These are phyloP conservation scores for Lathyrus sativus DNA, from an alignment of 306 rosid species.

Conservation along the genomic window DNA sequence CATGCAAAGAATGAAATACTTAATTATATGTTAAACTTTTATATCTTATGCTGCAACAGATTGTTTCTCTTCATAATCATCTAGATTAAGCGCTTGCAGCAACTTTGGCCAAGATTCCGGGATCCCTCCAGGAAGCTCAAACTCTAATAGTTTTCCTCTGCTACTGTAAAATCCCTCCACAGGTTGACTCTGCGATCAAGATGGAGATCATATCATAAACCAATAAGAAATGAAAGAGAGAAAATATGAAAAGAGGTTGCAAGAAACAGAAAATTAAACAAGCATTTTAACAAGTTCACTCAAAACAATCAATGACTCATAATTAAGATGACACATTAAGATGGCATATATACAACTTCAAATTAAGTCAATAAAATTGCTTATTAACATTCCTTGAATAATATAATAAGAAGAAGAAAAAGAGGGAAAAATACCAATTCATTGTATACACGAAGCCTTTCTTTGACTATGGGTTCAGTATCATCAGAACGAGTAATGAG, in stretches of 20 bases:
- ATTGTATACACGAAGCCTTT: constrained; percentile 77
- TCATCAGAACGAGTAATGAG: constrained; percentile 88
- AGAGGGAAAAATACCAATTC: constrained; percentile 57
- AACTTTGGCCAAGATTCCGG: constrained; percentile 97
- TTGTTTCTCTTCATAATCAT: constrained; percentile 78
- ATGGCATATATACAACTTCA: constrained; percentile 6
- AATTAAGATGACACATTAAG: not conserved
- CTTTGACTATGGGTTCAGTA: constrained; percentile 69
- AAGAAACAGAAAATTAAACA: constrained; percentile 1
- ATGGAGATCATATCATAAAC: constrained; percentile 17
- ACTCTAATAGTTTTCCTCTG: constrained; percentile 75
- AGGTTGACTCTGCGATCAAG: constrained; percentile 69
- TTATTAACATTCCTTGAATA: not conserved
- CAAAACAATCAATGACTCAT: not conserved
- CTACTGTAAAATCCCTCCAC: constrained; percentile 84
- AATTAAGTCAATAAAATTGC: not conserved
- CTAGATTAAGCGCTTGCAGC: constrained; percentile 82
- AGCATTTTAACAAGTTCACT: not conserved
- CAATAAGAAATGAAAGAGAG: not conserved
- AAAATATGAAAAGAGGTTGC: not conserved
- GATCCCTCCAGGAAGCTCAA: constrained; percentile 94
- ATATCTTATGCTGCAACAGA: constrained; percentile 71
- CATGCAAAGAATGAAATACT: constrained; percentile 57
- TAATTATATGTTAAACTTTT: constrained; percentile 36
- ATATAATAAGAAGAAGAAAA: not conserved